phyloP scores from a whole-genome alignment of 257 asterid species.

The Solanum etuberosum region DNA sequence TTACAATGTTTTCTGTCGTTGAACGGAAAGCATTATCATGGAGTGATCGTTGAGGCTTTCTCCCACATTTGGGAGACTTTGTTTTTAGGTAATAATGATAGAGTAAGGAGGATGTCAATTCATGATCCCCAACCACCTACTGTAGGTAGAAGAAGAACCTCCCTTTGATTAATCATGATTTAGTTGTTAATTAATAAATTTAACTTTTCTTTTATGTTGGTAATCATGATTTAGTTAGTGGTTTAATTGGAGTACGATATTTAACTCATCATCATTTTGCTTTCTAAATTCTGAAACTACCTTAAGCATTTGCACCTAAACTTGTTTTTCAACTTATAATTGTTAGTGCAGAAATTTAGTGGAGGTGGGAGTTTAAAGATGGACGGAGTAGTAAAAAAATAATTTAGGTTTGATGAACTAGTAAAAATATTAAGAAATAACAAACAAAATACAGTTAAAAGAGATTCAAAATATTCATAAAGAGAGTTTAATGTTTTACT shows the following conservation, averaged over 20 bases:
- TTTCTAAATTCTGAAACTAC: neutral
- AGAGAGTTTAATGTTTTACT: neutral
- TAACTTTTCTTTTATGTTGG: neutral
- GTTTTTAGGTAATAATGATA: constrained; percentile 14
- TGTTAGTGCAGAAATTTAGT: neutral
- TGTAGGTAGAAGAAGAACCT: neutral
- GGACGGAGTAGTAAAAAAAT: neutral
- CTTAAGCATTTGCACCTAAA: neutral
- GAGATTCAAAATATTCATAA: neutral
- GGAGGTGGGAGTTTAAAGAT: neutral
- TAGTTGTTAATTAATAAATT: neutral
- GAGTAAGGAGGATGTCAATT: neutral
- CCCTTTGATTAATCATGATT: neutral
- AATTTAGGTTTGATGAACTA: neutral
- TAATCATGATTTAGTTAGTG: neutral
- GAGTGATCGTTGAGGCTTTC: constrained; percentile 52
- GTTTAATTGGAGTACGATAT: neutral
- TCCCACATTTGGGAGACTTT: constrained; percentile 56
- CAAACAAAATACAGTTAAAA: neutral
- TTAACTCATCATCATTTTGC: neutral
- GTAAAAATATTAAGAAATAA: no score
- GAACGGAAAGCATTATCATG: constrained; percentile 55
- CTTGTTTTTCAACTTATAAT: neutral
- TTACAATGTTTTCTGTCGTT: constrained; percentile 69
- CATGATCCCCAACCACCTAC: neutral